phyloP scores from a whole-genome alignment of 345 rosid genomes.

The Acer campestre region DNA sequence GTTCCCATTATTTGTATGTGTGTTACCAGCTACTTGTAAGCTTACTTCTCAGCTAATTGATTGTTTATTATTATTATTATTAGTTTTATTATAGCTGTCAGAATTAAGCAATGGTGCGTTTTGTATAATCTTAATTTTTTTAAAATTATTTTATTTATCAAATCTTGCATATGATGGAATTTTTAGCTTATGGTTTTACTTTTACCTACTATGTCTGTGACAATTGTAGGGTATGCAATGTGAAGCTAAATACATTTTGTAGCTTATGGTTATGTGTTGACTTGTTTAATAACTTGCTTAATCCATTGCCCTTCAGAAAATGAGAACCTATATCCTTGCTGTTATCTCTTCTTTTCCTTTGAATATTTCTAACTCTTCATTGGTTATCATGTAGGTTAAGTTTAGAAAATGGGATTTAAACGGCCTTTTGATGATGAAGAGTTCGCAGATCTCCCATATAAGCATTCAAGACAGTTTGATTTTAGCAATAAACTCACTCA shows the following conservation, averaged over 20 bases:
- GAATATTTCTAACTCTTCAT: not conserved
- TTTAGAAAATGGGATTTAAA: constrained; percentile 45
- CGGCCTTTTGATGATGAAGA: constrained; percentile 54
- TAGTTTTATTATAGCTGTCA: not conserved
- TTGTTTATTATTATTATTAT: not conserved
- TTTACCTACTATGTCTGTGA: not conserved
- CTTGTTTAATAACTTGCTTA: not conserved
- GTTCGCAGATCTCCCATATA: constrained; percentile 41
- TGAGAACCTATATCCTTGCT: not conserved
- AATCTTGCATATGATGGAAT: not conserved
- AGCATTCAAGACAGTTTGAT: constrained; percentile 46
- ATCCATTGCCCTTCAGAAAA: not conserved
- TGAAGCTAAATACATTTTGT: not conserved
- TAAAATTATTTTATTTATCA: not conserved
- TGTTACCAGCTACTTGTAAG: not conserved
- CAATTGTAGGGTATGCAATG: not conserved
- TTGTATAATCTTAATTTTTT: not conserved
- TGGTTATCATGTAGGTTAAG: constrained; percentile 28
- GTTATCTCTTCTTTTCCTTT: not conserved
- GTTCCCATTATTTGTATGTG: not conserved
- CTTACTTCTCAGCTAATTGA: not conserved
- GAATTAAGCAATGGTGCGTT: not conserved
- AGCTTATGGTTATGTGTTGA: not conserved
- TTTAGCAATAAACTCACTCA: constrained; percentile 32
- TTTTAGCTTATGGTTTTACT: not conserved